Evolutionary conservation across 2,329 filamentous ascomycete genomes (phyloP), one percentile per base, ranked within the genome.

Genomic region (Apiospora pterosperma): DNA sequence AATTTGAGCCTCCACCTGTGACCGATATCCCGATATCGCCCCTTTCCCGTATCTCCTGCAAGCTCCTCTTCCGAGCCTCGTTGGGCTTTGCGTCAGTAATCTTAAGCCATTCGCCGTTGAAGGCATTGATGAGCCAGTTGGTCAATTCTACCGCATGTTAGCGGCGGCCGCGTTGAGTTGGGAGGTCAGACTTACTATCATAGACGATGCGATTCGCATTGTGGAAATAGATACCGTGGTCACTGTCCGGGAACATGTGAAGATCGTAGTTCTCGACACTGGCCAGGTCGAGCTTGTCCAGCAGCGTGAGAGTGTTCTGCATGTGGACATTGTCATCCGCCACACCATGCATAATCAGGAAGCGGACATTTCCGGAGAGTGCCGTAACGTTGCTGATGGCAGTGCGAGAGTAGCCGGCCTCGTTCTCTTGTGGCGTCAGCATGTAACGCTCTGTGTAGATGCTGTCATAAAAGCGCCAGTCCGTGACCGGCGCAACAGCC

Each of bases 381-480:
- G 92, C 91, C 0, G 85, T 82, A 67, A 89, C 90, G 73, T 99
- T 92, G 65, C 76, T 85, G 73, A 99, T 88, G 62, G 88, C 88
- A 5, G 92, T 88, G 67, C 86, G 88, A 48, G 88, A 83, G 79
- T 98, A 99, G 14, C 96, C 96, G 0, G 75, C 79, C 0, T 80
- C 78, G 75, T 99, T 99, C 73, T 91, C 84, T 75, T 96, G 89
- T 1, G 96, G 96, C 1, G 90, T 97, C 74, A 94, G 91, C 96
- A 99, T 99, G 79, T 98, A 99, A 39, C 96, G 89, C 79, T 97
- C 94, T 0, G 94, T 96, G 81, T 97, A 97, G 72, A 97, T 90
- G 65, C 89, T 92, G 79, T 97, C 92, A 79, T 99, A 99, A 79
- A 91, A 97, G 64, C 91, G 86, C 96, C 96, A 99, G 78, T 99